Conservation (phyloP, 1,139 yeast species). For the Yamadazyma jaroonii region DNA sequence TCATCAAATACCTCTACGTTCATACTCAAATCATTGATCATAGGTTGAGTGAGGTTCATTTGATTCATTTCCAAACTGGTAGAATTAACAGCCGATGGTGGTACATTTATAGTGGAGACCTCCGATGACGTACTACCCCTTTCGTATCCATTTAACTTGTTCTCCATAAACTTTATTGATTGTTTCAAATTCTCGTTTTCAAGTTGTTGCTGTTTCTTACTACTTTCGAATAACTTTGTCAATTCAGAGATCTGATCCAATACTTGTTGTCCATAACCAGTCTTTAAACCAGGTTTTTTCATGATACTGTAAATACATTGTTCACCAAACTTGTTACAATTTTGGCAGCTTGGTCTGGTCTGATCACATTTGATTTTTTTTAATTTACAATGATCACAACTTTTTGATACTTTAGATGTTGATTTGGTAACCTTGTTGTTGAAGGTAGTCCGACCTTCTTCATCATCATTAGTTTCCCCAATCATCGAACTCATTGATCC, state of each 20-base stretch:
- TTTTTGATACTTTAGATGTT: conserved; percentile 16
- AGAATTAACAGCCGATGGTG: no score
- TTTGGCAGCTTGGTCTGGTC: conserved; percentile 28
- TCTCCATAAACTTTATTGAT: conserved; percentile 11
- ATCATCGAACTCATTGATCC: not conserved
- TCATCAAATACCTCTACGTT: conserved; percentile 1
- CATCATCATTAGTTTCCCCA: not conserved
- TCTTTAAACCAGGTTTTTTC: conserved; percentile 28
- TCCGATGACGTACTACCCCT: not conserved
- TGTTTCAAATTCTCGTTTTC: conserved; percentile 10
- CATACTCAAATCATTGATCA: no score
- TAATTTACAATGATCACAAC: conserved; percentile 35
- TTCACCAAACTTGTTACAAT: conserved; percentile 24
- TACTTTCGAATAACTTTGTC: conserved; percentile 10
- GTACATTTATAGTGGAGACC: not conserved
- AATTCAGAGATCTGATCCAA: conserved; percentile 17
- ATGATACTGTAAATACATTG: conserved; percentile 28
- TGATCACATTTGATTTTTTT: conserved; percentile 37
- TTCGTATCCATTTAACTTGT: conserved; percentile 9
- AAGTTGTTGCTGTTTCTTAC: conserved; percentile 2
- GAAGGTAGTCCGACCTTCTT: not conserved
- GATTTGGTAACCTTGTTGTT: conserved; percentile 3
- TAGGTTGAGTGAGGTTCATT: no score
- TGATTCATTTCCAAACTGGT: no score
- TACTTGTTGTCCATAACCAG: conserved; percentile 28